Percentiles rank a stretch among this genome's conserved stretches.
These are phyloP conservation scores for Vigna radiata DNA, from an alignment of 306 rosid species.

Conservation along the genomic window DNA sequence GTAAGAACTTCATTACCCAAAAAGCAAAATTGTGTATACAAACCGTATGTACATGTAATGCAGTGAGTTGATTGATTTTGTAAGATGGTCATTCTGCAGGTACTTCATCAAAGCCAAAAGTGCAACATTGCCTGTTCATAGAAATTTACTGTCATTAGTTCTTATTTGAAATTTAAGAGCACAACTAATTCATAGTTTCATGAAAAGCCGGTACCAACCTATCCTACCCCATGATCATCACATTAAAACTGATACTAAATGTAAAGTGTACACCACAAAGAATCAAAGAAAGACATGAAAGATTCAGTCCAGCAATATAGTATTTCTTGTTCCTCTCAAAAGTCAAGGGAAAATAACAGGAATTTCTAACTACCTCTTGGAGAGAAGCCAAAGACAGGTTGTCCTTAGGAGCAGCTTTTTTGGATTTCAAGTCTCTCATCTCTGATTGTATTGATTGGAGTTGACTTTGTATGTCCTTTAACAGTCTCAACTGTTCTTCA, in stretches of 20 bases:
- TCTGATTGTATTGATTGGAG: conserved; percentile 65
- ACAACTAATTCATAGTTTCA: conserved; percentile 13
- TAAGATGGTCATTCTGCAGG: conserved; percentile 37
- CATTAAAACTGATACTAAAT: conserved; percentile 20
- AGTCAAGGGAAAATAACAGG: not conserved
- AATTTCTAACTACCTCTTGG: conserved; percentile 63
- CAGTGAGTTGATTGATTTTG: conserved; percentile 26
- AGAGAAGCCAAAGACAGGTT: conserved; percentile 49
- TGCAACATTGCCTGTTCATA: conserved; percentile 89
- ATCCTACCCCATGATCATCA: not conserved
- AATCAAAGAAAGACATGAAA: conserved; percentile 2
- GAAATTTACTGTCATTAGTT: conserved; percentile 31
- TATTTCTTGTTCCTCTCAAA: not conserved
- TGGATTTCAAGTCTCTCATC: conserved; percentile 53
- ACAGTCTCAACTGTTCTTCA: conserved; percentile 68
- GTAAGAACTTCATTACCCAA: not conserved
- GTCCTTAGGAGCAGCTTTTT: conserved; percentile 47
- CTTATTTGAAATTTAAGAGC: not conserved
- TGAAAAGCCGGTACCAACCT: conserved; percentile 1
- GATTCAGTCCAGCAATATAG: not conserved
- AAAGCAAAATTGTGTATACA: conserved; percentile 20
- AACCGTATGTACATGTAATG: conserved; percentile 35
- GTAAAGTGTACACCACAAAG: not conserved
- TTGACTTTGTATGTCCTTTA: conserved; percentile 71
- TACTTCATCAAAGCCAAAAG: conserved; percentile 76